Conservation (phyloP, 1,139 yeast species). For the Saccharomyces pastorianus region DNA sequence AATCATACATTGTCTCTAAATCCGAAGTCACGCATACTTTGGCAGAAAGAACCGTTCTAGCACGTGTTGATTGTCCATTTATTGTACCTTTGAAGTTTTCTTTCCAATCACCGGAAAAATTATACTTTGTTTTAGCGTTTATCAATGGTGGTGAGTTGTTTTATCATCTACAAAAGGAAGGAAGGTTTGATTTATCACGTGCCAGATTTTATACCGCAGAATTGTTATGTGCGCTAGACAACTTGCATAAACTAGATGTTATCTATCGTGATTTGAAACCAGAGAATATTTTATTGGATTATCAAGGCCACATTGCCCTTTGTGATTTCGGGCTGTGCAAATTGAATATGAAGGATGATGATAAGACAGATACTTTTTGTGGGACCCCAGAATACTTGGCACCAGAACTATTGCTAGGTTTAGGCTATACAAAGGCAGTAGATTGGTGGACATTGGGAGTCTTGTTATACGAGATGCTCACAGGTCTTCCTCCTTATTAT, state of each 20-base stretch:
- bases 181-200: constrained; percentile 80
- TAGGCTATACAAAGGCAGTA: constrained; percentile 90
- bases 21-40: constrained; percentile 93
- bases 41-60: constrained; percentile 91
- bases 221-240: constrained; percentile 82
- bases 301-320: constrained; percentile 93
- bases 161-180: constrained; percentile 87
- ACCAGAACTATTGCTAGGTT: constrained; percentile 83
- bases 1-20: constrained; percentile 87
- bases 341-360: constrained; percentile 81
- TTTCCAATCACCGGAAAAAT: constrained; percentile 91
- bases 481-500: constrained; percentile 93
- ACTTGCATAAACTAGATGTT: constrained; percentile 81
- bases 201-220: constrained; percentile 93
- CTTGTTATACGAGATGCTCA: constrained; percentile 86
- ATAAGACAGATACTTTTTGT: constrained; percentile 88
- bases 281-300: constrained; percentile 84
- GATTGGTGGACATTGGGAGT: constrained; percentile 99
- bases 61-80: constrained; percentile 91
- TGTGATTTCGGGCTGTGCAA: constrained; percentile 97
- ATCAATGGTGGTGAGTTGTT: constrained; percentile 96
- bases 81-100: constrained; percentile 95
- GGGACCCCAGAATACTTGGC: constrained; percentile 97
- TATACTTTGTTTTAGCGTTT: constrained; percentile 82
- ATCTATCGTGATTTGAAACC: constrained; percentile 94